Base-by-base conservation (phyloP, 441 rosid species). In the Arabidopsis hybrid region DNA sequence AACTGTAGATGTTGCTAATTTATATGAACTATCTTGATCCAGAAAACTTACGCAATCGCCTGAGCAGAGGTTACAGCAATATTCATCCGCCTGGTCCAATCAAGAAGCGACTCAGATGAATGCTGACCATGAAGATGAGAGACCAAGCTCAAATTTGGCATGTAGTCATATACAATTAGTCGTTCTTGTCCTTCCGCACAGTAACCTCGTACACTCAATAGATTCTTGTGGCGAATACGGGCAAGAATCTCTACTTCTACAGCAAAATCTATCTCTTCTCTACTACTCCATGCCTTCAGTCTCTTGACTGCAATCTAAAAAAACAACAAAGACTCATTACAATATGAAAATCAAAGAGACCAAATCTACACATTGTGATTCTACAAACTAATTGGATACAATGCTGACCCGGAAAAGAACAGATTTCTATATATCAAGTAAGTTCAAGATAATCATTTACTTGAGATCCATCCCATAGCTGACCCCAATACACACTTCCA, bases 401-500 rank as follows among this genome's bases (percentile, higher is more conserved):
- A 38, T 66, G 60, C 10, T 39, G 39, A 21, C 39, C 11, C 55
- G 12, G 13, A 8, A 47, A 46, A 43, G 7, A 43, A 43, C 47
- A 47, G 51, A 7, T 46, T 14, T n/a, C 18, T 5, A n/a, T 31
- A 39, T 40, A 62, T 26, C 43, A 36, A 56, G 74, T 53, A 21
- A 51, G 69, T 14, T 59, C 43, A 51, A 17, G 18, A 72, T 4
- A 63, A 42, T 52, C 51, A 42, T 89, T 89, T 85, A 95, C 98
- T 79, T 95, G 98, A 65, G 98, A 89, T 71, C 99, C 99, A 87
- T 93, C 95, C 89, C 95, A 91, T 40, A 93, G 93, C 88, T 95
- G 99, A 75, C 98, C 96, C 99, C 98, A 95, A 76, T 92, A 95
- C 45, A 93, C 99, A 79, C 97, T 93, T 38, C 98, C 98, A 77